Base-by-base conservation (phyloP, 495 filamentous ascomycete species). In the Friedmanniomyces simplex region DNA sequence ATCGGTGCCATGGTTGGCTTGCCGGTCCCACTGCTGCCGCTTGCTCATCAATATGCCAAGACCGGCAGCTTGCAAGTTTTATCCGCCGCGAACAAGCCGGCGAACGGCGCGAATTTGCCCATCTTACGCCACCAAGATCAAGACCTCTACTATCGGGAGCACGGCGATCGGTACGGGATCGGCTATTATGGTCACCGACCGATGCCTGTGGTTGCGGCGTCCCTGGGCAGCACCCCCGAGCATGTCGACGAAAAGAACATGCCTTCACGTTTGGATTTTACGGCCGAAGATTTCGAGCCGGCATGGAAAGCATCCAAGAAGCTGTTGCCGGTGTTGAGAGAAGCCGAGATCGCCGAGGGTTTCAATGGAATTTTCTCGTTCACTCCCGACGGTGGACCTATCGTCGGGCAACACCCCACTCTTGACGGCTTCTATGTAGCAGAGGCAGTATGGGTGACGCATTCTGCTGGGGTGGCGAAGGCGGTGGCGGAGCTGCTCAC, bases 291-390 rank as follows among this genome's bases (percentile, higher is more conserved):
- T 65, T 79, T 79, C 57, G 67, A 63, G 11, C 74, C 75, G 0
- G 76, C 76, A 1, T 79, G 76, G 76, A 67, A 72, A 46, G 70
- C 71, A 48, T 67, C 73, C 0, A 63, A 73, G 34, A 63, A 71
- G 28, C 67, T 79, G 13, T 57, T 79, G 6, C 76, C 76, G 13
- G 65, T 66, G 8, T 64, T 79, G 6, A 68, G 65, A 14, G 60
- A 68, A 16, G 72, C 66, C 20, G 47, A 77, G 36, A 70, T 79
- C 24, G 69, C 64, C 0, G 76, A 79, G 47, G 76, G 75, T 0
- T 79, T 79, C 66, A 76, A 78, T 53, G 77, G 75, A 12, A 64
- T 79, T 57, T 78, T 79, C 57, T 78, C 77, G 0, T 77, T 79
- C 52, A 79, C 77, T 0, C 76, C 77, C 0, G 77, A 79, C 58